Base-by-base conservation (phyloP, 306 rosid species). In the Sicyos baderoa region DNA sequence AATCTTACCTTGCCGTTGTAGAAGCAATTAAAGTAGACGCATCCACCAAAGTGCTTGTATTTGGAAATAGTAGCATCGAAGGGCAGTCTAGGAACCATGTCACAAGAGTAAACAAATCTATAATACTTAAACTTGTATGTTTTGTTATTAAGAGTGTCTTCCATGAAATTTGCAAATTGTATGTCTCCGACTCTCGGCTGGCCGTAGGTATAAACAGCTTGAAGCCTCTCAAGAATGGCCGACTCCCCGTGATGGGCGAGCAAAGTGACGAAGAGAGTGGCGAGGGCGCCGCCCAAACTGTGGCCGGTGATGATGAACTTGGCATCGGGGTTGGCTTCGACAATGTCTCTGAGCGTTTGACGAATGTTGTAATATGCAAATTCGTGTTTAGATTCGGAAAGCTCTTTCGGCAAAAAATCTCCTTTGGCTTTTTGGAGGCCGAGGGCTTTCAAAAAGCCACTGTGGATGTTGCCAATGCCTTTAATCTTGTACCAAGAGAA, bases 211-310 rank as follows among this genome's bases (percentile, higher is more conserved):
- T 88, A 88, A 72, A 90, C 90, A 56, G 88, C 88, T 64, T 84
- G 89, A 54, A 90, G 65, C 76, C 75, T 84, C 6, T 89, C 76
- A 71, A 92, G 44, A 80, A 89, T 18, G 80, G 55, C 66, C 1
- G 27, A 57, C 54, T 89, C 95, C 0, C 78, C 81, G 11, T 89
- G 93, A 17, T 79, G 9, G 12, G 78, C 75, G 4, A 89, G 82
- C 66, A 86, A 79, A 0, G 88, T 80, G 7, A 71, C 78, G 57
- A 86, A 92, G 21, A 92, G 35, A 67, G 89, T 76, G 1, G 95
- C 95, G 76, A 89, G 80, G 0, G 97, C 95, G 23, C 84, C 96
- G 45, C 97, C 97, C 56, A 92, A 84, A 37, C 93, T 89, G 59
- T 92, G 96, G 19, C 95, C 98, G 25, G 93, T 80, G 29, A 92